Conservation (phyloP, 2,329 filamentous ascomycete genomes). For the Hypoxylon sp. region DNA sequence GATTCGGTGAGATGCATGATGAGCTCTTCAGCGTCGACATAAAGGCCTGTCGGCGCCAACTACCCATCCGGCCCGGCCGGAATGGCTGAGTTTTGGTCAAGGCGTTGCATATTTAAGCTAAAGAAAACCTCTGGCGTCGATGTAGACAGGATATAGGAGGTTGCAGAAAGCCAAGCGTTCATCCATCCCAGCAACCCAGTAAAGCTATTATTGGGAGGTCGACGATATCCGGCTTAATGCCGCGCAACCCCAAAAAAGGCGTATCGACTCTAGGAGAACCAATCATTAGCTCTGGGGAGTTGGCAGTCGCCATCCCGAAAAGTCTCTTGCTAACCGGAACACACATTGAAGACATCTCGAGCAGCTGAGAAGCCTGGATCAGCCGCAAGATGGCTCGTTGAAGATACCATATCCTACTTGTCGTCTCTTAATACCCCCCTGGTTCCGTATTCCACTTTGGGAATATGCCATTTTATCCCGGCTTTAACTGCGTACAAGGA, state of each 20-base stretch:
- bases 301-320: conserved; percentile 34
- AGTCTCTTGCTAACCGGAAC: conserved; percentile 37
- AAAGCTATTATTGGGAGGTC: conserved; percentile 39
- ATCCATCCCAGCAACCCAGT: conserved; percentile 47
- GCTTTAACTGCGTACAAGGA: conserved; percentile 37
- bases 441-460: conserved; percentile 41
- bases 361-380: conserved; percentile 45
- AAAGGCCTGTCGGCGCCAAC: conserved; percentile 19
- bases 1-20: conserved; percentile 25
- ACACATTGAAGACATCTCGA: conserved; percentile 29
- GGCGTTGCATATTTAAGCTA: conserved; percentile 23
- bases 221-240: conserved; percentile 51
- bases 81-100: conserved; percentile 22
- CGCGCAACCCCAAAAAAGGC: conserved; percentile 44
- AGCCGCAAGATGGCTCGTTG: conserved; percentile 43
- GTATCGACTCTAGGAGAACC: conserved; percentile 39
- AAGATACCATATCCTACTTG: conserved; percentile 35
- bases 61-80: conserved; percentile 25
- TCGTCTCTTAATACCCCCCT: conserved; percentile 25
- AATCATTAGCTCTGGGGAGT: conserved; percentile 41
- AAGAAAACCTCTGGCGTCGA: conserved; percentile 35
- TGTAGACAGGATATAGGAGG: conserved; percentile 38
- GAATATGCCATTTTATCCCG: conserved; percentile 42
- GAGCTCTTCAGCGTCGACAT: conserved; percentile 17
- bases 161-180: conserved; percentile 48